Percentiles rank a stretch among this genome's conserved stretches.
Evolutionary conservation across 2,329 filamentous ascomycete genomes (phyloP).

Genomic region (Mollisiaceae sp.): DNA sequence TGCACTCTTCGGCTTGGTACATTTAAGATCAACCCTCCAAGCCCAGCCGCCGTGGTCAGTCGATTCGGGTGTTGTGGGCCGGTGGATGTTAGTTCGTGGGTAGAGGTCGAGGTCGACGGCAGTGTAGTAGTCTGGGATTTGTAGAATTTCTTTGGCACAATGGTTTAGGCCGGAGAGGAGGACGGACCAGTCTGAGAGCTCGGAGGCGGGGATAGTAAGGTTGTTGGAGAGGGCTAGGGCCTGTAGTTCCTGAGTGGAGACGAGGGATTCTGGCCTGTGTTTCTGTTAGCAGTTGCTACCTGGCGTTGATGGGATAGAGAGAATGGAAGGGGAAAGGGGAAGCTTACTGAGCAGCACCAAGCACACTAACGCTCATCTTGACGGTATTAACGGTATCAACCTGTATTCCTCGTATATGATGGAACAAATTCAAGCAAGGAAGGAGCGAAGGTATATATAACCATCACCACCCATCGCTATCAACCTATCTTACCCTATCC

Average conservation of each 20-base stretch:
- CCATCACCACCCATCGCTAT: not conserved
- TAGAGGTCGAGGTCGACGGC: slow-evolving; percentile 31
- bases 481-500: not conserved
- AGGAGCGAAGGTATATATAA: not conserved
- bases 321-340: not conserved
- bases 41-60: slow-evolving; percentile 39
- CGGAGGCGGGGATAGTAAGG: slow-evolving; percentile 26
- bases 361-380: slow-evolving; percentile 2
- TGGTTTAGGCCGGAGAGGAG: slow-evolving; percentile 34
- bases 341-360: slow-evolving; percentile 1
- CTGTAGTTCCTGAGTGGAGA: slow-evolving; percentile 26
- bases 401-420: not conserved
- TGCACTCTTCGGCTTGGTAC: slow-evolving; percentile 32
- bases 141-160: slow-evolving; percentile 34
- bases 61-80: slow-evolving; percentile 24
- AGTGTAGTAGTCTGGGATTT: slow-evolving; percentile 31
- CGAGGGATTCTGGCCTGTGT: slow-evolving; percentile 31
- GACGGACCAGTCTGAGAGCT: slow-evolving; percentile 30
- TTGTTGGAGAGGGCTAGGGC: slow-evolving; percentile 25
- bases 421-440: not conserved
- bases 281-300: not conserved
- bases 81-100: slow-evolving; percentile 33
- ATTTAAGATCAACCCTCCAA: slow-evolving; percentile 53
- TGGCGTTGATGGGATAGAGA: not conserved
- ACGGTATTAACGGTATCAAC: not conserved